Evolutionary conservation across 179 eudicot species (phyloP).

Genomic region (Beta lomatogona): DNA sequence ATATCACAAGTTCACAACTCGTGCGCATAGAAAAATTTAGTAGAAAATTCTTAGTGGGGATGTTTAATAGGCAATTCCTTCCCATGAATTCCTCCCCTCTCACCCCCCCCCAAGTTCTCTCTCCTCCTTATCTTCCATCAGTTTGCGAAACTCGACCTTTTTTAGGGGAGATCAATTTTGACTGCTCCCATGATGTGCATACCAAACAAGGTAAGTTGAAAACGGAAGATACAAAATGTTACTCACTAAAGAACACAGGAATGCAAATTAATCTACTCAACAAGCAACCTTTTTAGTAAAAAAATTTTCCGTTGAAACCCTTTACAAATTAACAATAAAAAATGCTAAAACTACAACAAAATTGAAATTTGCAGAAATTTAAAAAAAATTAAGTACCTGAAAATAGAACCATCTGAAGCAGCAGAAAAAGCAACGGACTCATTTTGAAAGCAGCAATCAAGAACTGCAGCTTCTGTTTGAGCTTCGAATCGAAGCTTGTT

Average conservation of each 20-base stretch:
- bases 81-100: neutral
- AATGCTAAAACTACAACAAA: neutral
- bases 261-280: no score
- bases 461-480: slow-evolving; percentile 56
- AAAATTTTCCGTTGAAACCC: neutral
- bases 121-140: neutral
- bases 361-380: neutral
- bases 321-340: neutral
- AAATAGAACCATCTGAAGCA: slow-evolving; percentile 60
- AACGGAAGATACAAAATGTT: no score
- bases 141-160: neutral
- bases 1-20: no score
- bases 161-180: neutral
- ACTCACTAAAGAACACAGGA: no score
- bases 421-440: slow-evolving; percentile 57
- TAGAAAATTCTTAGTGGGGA: no score
- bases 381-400: slow-evolving; percentile 42
- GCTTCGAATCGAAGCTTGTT: slow-evolving; percentile 52
- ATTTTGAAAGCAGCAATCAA: slow-evolving; percentile 81
- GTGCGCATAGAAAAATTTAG: no score
- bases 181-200: neutral
- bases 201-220: neutral
- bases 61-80: no score
- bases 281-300: no score
- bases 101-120: neutral